A percentile compares a stretch with the other conserved stretches of the same genome.
Evolutionary conservation across 2,329 filamentous ascomycete genomes (phyloP).

Genomic region (Pyricularia sp.): DNA sequence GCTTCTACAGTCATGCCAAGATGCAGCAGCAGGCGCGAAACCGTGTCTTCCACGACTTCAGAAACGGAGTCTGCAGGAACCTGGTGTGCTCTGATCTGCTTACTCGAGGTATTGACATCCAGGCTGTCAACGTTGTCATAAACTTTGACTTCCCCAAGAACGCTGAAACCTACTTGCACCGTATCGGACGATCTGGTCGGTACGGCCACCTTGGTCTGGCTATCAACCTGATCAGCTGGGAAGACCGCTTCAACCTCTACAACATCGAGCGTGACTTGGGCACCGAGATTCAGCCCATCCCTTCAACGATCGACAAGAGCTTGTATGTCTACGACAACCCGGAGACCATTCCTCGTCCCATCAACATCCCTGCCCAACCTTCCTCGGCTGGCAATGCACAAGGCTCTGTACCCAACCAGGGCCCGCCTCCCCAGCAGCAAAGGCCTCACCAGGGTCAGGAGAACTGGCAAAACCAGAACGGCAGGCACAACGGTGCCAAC

Average conservation of each 20-base stretch:
- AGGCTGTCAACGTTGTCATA: constrained; percentile 98
- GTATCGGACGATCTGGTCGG: constrained; percentile 93
- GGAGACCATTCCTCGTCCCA: constrained; percentile 83
- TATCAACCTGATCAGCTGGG: constrained; percentile 99
- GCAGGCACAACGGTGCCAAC: constrained; percentile 18
- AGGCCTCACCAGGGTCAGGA: constrained; percentile 15
- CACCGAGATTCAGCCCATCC: constrained; percentile 97
- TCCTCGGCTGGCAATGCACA: constrained; percentile 16
- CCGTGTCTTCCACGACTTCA: constrained; percentile 98
- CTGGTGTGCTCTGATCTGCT: constrained; percentile 95
- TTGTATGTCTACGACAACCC: constrained; percentile 97
- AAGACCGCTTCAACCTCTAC: constrained; percentile 97
- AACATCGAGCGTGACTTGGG: constrained; percentile 96
- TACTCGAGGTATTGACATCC: constrained; percentile 98
- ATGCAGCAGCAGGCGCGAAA: constrained; percentile 97
- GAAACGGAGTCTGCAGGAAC: constrained; percentile 95
- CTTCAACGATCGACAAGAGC: constrained; percentile 88
- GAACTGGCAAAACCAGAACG: constrained; percentile 20
- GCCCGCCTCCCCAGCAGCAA: constrained; percentile 11
- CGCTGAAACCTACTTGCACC: constrained; percentile 95
- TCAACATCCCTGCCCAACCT: constrained; percentile 28
- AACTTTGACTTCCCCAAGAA: constrained; percentile 99
- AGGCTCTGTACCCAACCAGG: constrained; percentile 12
- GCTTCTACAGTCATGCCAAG: constrained; percentile 97
- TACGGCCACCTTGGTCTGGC: constrained; percentile 96